Base-by-base conservation (phyloP, 805 yeast genomes). In the Danielia oregonensis region DNA sequence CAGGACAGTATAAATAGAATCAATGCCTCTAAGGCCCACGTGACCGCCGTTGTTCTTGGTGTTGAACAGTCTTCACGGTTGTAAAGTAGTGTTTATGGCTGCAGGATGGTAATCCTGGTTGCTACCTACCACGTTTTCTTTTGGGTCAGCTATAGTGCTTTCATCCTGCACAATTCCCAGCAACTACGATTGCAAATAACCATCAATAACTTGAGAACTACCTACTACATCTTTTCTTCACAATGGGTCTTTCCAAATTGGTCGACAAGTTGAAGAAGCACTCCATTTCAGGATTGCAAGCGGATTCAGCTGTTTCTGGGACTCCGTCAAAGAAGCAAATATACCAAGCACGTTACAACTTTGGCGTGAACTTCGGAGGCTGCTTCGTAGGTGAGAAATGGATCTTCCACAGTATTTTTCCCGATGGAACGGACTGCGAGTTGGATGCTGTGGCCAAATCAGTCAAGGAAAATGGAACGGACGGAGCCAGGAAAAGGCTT, bases 331-430 rank as follows among this genome's bases (percentile, higher is more conserved):
- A 51, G 33, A 62, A 57, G 26, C 68, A 78, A 16, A 70, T 84
- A n/a, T 78, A 69, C 49, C 80, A 73, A 47, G 60, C 70, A 14
- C 63, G 93, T 33, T 63, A 63, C 46, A 85, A 86, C 52, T 79
- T 75, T 52, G 97, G 96, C 5, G 95, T 86, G 21, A 89, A 88
- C 57, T 63, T 89, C 26, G 97, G 97, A 0, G 73, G 88, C 0
- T 59, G 82, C 37, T 89, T 88, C 55, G 80, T 88, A 1, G 67
- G 78, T 29, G 97, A 89, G 53, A 79, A 78, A 48, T 89, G 86
- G 79, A 85, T 87, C 23, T 83, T 62, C 55, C 82, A 74, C 36
- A 63, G 70, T 26, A 59, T 81, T 36, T 84, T 85, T 49, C 68
- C 72, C 3, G 76, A 75, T 14, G 74, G 73, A 17, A 69, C 85